These are phyloP conservation scores for Amanita rimosa DNA, from an alignment of 768 basidiomycete species.

Conservation along the genomic window DNA sequence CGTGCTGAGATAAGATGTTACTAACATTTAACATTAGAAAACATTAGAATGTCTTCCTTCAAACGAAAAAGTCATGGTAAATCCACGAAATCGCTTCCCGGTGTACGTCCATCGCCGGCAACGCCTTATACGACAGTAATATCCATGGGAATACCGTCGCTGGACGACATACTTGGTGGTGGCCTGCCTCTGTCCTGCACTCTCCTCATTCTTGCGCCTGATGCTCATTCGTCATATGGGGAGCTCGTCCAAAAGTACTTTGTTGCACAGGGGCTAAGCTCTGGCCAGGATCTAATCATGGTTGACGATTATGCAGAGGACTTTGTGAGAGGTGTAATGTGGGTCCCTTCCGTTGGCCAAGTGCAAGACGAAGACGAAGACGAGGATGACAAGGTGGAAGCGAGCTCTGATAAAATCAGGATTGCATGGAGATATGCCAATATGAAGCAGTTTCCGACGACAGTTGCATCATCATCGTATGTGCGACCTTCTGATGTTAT, in stretches of 20 bases:
- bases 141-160: constrained; percentile 84
- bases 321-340: constrained; percentile 73
- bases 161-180: constrained; percentile 93
- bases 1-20: background rate
- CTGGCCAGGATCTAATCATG: constrained; percentile 58
- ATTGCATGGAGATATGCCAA: constrained; percentile 97
- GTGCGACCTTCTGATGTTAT: constrained; percentile 19
- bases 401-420: constrained; percentile 46
- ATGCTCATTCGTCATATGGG: constrained; percentile 77
- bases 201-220: constrained; percentile 68
- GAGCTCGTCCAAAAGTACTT: constrained; percentile 83
- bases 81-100: constrained; percentile 26
- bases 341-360: constrained; percentile 37
- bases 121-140: constrained; percentile 46
- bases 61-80: constrained; percentile 45
- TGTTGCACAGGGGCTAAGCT: constrained; percentile 74
- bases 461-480: constrained; percentile 43
- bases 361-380: constrained; percentile 25
- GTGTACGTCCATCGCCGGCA: constrained; percentile 48
- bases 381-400: constrained; percentile 11
- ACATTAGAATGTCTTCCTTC: constrained; percentile 70
- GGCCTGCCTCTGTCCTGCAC: constrained; percentile 78
- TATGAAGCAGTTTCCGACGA: constrained; percentile 89
- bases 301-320: constrained; percentile 45
- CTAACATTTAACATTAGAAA: too few species aligned